Evolutionary conservation across 73 alveolate genomes (phyloP).

Genomic region (Paramecium bursaria): DNA sequence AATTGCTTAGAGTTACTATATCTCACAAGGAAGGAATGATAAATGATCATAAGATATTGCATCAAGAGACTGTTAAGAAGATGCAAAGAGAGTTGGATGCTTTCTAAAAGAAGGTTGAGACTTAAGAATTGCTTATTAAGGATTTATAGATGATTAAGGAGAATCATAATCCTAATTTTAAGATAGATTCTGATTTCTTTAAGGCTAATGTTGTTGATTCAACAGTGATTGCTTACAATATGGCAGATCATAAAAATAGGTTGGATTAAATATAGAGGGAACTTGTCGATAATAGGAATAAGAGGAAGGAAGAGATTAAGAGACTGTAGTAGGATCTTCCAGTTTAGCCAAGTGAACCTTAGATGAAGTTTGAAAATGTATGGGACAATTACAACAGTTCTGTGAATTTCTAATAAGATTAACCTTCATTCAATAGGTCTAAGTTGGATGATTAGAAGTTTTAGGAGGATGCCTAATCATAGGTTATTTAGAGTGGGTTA

Average conservation of each 20-base stretch:
- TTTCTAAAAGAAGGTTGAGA: constrained; percentile 56
- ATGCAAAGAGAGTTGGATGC: constrained; percentile 45
- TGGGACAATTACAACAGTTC: constrained; percentile 68
- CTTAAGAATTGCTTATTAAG: constrained; percentile 45
- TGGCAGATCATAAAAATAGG: constrained; percentile 5
- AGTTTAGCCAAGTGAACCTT: constrained; percentile 16
- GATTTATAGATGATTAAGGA: constrained; percentile 57
- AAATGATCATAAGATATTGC: constrained; percentile 47
- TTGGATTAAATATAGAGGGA: not conserved
- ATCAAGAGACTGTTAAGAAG: constrained; percentile 27
- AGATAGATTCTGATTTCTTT: constrained; percentile 1
- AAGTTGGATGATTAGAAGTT: constrained; percentile 19
- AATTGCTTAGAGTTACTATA: constrained; percentile 36
- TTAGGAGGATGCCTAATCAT: constrained; percentile 47
- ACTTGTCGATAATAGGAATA: constrained; percentile 58
- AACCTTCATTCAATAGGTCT: not conserved
- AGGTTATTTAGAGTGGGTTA: constrained; percentile 51
- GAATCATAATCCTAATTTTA: constrained; percentile 38
- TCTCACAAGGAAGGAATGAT: constrained; percentile 55
- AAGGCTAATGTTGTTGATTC: constrained; percentile 52
- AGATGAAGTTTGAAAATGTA: constrained; percentile 65
- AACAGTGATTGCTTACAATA: not conserved
- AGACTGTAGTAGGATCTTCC: constrained; percentile 46
- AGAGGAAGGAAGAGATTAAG: constrained; percentile 63
- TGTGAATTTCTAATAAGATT: constrained; percentile 41